These are phyloP conservation scores for Lactarius hengduanensis DNA, from an alignment of 768 basidiomycete species.

Conservation along the genomic window DNA sequence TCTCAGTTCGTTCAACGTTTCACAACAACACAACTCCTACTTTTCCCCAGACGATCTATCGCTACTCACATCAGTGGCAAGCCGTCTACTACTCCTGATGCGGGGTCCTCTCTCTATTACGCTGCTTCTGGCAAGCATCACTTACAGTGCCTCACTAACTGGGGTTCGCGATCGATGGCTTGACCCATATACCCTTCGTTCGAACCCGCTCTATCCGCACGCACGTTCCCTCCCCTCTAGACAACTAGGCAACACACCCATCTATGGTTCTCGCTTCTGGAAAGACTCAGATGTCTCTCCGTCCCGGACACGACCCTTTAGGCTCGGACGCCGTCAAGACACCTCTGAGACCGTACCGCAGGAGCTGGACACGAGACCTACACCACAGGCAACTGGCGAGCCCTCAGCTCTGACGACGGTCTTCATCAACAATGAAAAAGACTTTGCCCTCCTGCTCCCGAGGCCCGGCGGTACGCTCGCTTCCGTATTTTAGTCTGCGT, in stretches of 20 bases:
- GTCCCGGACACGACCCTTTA: slow-evolving; percentile 17
- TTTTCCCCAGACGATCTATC: not conserved
- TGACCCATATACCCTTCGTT: slow-evolving; percentile 28
- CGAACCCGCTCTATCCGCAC: slow-evolving; percentile 22
- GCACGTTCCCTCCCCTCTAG: slow-evolving; percentile 10
- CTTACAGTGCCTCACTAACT: slow-evolving; percentile 6
- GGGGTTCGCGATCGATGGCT: slow-evolving; percentile 23
- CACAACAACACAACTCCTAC: not conserved
- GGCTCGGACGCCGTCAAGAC: not conserved
- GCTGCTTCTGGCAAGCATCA: slow-evolving; percentile 15
- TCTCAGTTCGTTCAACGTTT: not conserved
- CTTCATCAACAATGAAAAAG: slow-evolving; percentile 33
- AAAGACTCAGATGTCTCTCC: slow-evolving; percentile 3
- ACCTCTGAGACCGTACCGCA: too few species aligned
- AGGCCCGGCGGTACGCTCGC: slow-evolving; percentile 36
- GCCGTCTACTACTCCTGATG: slow-evolving; percentile 17
- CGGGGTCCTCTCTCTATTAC: slow-evolving; percentile 3
- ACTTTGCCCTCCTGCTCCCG: slow-evolving; percentile 42
- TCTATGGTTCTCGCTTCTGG: slow-evolving; percentile 3
- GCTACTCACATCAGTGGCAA: slow-evolving; percentile 7
- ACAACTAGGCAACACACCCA: not conserved
- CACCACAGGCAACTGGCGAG: slow-evolving; percentile 42
- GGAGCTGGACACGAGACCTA: slow-evolving; percentile 36
- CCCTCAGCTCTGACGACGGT: slow-evolving; percentile 39
- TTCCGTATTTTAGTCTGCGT: not conserved